Evolutionary conservation across 139 green algal species (phyloP).

Genomic region (Penium margaritaceum): DNA sequence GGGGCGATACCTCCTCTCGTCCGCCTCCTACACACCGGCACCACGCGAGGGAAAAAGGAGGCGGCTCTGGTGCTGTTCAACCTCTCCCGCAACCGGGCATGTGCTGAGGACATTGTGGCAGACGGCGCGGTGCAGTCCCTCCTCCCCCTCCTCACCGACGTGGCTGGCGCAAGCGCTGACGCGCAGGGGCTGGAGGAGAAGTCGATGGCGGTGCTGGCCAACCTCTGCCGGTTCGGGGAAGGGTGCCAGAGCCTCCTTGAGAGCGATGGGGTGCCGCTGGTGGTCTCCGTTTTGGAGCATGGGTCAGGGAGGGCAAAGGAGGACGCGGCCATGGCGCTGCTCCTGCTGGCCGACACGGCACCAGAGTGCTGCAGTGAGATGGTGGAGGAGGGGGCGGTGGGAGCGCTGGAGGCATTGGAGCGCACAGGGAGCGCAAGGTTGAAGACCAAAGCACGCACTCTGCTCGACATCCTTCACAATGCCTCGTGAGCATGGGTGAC

Average conservation of each 20-base stretch:
- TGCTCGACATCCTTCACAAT: neutral
- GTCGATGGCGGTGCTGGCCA: too few species aligned
- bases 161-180: too few species aligned
- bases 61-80: constrained; percentile 15
- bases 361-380: neutral
- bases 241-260: too few species aligned
- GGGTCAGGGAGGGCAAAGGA: neutral
- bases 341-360: neutral
- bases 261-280: neutral
- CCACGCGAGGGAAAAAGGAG: constrained; percentile 21
- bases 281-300: neutral
- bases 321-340: constrained; percentile 5
- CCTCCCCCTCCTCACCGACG: too few species aligned
- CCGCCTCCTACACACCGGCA: neutral
- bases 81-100: constrained; percentile 6
- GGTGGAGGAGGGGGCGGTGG: neutral
- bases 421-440: neutral
- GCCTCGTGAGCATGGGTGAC: too few species aligned
- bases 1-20: constrained; percentile 14
- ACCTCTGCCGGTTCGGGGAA: too few species aligned
- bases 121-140: constrained; percentile 13
- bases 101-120: neutral
- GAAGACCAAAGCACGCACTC: neutral
- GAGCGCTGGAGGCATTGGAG: neutral
- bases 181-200: too few species aligned